Evolutionary conservation across 495 filamentous ascomycete genomes (phyloP).

Genomic region (Neurospora intermedia): DNA sequence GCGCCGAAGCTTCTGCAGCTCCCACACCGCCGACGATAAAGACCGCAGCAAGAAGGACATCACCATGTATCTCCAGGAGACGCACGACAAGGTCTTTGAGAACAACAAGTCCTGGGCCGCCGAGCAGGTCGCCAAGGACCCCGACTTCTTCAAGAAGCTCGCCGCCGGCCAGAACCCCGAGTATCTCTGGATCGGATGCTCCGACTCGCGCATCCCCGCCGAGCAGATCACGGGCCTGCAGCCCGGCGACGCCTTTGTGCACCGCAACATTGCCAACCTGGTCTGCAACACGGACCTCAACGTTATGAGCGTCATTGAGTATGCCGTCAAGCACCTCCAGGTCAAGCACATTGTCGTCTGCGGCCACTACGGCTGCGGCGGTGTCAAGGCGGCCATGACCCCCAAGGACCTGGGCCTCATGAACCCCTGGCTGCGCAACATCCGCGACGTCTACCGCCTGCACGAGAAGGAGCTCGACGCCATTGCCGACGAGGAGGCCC

Average conservation of each 20-base stretch:
- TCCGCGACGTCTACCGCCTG: constrained; percentile 48
- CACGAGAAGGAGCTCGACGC: constrained; percentile 46
- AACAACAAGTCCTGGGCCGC: constrained; percentile 45
- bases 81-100: constrained; percentile 44
- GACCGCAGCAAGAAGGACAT: constrained; percentile 25
- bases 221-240: constrained; percentile 49
- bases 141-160: constrained; percentile 45
- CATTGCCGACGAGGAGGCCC: constrained; percentile 32
- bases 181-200: constrained; percentile 57
- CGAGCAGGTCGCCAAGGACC: constrained; percentile 37
- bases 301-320: constrained; percentile 52
- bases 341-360: constrained; percentile 57
- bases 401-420: constrained; percentile 47
- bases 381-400: constrained; percentile 51
- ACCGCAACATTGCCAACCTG: constrained; percentile 56
- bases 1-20: neutral
- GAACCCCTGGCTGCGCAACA: constrained; percentile 52
- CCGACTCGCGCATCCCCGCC: constrained; percentile 52
- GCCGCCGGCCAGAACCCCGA: constrained; percentile 44
- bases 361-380: constrained; percentile 55
- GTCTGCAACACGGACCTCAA: constrained; percentile 48
- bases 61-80: constrained; percentile 31
- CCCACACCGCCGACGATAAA: neutral
- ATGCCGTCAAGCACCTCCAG: constrained; percentile 46
- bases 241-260: constrained; percentile 50